Conservation (phyloP, 805 yeast genomes). For the Maudiozyma serrabonitensis region DNA sequence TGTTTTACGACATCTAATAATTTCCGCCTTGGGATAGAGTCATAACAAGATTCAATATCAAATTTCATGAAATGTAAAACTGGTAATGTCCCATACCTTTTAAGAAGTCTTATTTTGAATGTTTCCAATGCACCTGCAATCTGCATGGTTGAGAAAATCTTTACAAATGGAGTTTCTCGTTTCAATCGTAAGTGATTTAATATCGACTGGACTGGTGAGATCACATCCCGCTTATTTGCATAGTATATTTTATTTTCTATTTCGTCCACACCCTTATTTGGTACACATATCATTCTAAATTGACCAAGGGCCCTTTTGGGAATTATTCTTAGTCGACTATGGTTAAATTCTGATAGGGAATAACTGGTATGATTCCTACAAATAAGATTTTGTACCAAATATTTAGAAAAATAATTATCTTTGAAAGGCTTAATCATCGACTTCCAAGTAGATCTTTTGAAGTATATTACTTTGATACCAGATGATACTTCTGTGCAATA, state of each 20-base stretch:
- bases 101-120: slow-evolving; percentile 29
- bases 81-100: slow-evolving; percentile 23
- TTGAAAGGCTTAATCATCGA: slow-evolving; percentile 34
- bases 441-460: slow-evolving; percentile 52
- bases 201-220: slow-evolving; percentile 37
- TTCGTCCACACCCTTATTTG: slow-evolving; percentile 32
- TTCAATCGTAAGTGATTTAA: slow-evolving; percentile 28
- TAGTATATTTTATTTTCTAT: slow-evolving; percentile 29
- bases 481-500: slow-evolving; percentile 54
- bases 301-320: slow-evolving; percentile 46
- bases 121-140: slow-evolving; percentile 32
- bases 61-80: slow-evolving; percentile 49
- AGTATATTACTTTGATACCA: slow-evolving; percentile 35
- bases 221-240: slow-evolving; percentile 29
- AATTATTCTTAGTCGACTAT: slow-evolving; percentile 40
- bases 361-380: slow-evolving; percentile 18
- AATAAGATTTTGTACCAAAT: slow-evolving; percentile 23
- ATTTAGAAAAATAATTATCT: slow-evolving; percentile 32
- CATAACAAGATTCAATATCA: slow-evolving; percentile 73
- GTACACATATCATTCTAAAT: slow-evolving; percentile 52
- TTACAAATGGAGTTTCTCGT: slow-evolving; percentile 22
- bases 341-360: slow-evolving; percentile 14
- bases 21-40: slow-evolving; percentile 47
- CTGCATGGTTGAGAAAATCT: slow-evolving; percentile 37
- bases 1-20: slow-evolving; percentile 29